Evolutionary conservation across 768 basidiomycete genomes (phyloP), one percentile per base, ranked within the genome.

Genomic region (Lentinula sp.): DNA sequence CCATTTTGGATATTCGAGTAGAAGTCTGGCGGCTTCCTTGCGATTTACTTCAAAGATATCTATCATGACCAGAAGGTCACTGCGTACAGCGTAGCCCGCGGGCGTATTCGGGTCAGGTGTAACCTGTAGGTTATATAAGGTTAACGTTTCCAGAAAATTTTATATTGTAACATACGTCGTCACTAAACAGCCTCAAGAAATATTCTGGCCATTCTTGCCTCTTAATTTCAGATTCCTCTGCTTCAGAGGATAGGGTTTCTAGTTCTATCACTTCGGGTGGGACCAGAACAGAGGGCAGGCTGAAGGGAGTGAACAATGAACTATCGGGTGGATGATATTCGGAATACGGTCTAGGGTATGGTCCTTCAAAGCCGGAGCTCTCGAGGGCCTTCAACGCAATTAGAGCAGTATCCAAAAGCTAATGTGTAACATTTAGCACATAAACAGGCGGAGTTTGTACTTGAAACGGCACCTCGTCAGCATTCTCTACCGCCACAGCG

Each of bases 11-110:
- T 90, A 87, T 70, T 93, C 89, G 49, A 97, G 80, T 5, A 98
- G 78, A 7, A 98, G 75, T 3, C 91, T 80, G 1, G 97, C 95
- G 65, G 89, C 91, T 67, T 99, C 97, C 71, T 96, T 97, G 59
- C 97, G 85, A 71, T 99, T 98, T 54, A 97, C 84, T 71, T 98
- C 96, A 67, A 92, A 98, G 15, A 98, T 89, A 61, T 93, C 85
- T 45, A 97, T 73, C 18, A 88, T 82, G 68, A 98, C 95, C 6
- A 84, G 73, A 9, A 97, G 71, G 23, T 85, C 78, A 10, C 87
- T 81, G 28, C 89, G 89, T 5, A 97, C 80, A 31, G 88, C 78
- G 72, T 94, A 96, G 3, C 95, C 95, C 8, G 84, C 75, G 0
- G 89, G 83, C 3, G 85, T 89, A 52, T 80, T 80, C 3, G 88